A percentile compares a stretch with the other conserved stretches of the same genome.
phyloP scores from a whole-genome alignment of 768 basidiomycete genomes.

The Russula earlei region DNA sequence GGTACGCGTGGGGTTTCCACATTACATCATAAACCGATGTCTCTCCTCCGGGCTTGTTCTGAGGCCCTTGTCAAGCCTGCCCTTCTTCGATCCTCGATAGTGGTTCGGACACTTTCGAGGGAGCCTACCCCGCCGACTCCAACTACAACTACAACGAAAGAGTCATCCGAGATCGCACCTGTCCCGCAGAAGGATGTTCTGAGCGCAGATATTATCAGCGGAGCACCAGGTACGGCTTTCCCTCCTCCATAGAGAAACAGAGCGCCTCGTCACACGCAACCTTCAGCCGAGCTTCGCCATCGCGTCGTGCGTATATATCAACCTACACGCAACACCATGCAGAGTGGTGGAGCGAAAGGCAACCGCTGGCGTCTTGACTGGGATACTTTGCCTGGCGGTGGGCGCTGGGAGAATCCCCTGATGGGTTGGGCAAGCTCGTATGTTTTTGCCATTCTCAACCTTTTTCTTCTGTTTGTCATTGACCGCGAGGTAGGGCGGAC shows the following conservation, averaged over 20 bases:
- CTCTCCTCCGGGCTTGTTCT: conserved; percentile 40
- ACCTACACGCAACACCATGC: conserved; percentile 90
- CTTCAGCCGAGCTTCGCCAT: conserved; percentile 69
- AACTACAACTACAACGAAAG: conserved; percentile 24
- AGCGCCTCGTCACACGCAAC: not conserved
- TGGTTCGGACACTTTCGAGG: conserved; percentile 21
- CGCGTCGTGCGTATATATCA: conserved; percentile 88
- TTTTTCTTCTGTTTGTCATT: not conserved
- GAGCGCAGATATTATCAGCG: conserved; percentile 76
- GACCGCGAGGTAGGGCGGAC: conserved; percentile 55
- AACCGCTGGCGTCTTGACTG: conserved; percentile 92
- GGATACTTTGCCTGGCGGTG: conserved; percentile 81
- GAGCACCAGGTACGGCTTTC: conserved; percentile 61
- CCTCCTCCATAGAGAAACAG: not conserved
- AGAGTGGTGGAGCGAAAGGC: conserved; percentile 79
- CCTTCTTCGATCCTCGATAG: conserved; percentile 14
- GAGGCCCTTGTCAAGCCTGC: conserved; percentile 22
- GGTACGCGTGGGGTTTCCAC: not conserved
- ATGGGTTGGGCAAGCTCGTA: conserved; percentile 97
- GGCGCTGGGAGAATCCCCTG: conserved; percentile 95
- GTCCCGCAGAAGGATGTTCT: conserved; percentile 47
- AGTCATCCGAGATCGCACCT: conserved; percentile 35
- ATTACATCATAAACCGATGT: conserved; percentile 29
- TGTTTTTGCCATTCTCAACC: conserved; percentile 26
- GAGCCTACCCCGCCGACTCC: conserved; percentile 21